Evolutionary conservation across 768 basidiomycete genomes (phyloP).

Genomic region (Leccinum subgranulosum): DNA sequence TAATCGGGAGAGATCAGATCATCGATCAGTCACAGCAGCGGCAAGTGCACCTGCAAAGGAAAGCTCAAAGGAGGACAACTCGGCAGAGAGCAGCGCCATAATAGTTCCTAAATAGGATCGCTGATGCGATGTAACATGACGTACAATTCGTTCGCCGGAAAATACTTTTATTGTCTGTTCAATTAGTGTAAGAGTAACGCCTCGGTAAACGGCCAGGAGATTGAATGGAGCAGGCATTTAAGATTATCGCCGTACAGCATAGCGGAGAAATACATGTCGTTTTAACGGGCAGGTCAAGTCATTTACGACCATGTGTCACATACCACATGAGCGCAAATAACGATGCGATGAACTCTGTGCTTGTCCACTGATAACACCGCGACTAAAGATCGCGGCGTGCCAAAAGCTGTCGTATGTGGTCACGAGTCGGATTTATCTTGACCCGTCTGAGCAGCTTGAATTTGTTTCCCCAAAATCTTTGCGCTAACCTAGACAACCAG

Average conservation of each 20-base stretch:
- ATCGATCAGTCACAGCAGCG: constrained; percentile 9
- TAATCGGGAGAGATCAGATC: constrained; percentile 17
- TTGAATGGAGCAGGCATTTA: constrained; percentile 25
- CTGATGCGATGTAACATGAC: constrained; percentile 18
- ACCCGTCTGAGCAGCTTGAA: constrained; percentile 35
- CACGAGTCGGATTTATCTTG: constrained; percentile 34
- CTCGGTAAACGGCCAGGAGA: constrained; percentile 24
- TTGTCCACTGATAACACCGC: constrained; percentile 8
- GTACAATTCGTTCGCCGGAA: constrained; percentile 17
- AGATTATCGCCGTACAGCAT: constrained; percentile 10
- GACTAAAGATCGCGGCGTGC: constrained; percentile 3
- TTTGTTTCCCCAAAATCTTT: constrained; percentile 66
- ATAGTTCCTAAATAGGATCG: constrained; percentile 21
- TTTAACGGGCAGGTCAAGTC: constrained; percentile 5
- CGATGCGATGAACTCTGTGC: constrained; percentile 12
- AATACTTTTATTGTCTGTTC: constrained; percentile 18
- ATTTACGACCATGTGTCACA: constrained; percentile 12
- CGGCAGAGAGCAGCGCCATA: constrained; percentile 20
- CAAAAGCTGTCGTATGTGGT: constrained; percentile 7
- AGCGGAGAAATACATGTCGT: constrained; percentile 9
- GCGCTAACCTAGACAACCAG: constrained; percentile 62
- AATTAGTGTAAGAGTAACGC: constrained; percentile 17
- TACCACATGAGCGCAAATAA: constrained; percentile 8
- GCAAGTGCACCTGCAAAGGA: constrained; percentile 18
- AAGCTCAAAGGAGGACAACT: constrained; percentile 21